A percentile compares a stretch with the other conserved stretches of the same genome.
These are phyloP conservation scores for Phytopythium aichiense DNA, from an alignment of 352 stramenopile genomes.

Conservation along the genomic window DNA sequence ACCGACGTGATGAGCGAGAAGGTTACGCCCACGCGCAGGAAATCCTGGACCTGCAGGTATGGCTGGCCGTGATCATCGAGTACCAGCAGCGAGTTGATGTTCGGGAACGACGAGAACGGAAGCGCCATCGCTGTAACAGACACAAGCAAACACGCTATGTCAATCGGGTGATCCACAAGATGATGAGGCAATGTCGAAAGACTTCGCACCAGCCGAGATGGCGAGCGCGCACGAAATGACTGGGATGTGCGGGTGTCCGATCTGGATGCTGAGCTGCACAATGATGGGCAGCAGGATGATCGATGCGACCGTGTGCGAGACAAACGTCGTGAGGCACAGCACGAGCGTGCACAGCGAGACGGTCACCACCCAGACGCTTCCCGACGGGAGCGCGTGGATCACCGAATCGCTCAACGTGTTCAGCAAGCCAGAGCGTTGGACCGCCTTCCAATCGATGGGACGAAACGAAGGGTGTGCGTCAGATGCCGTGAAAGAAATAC, in stretches of 20 bases:
- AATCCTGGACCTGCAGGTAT: constrained; percentile 87
- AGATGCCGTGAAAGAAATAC: background rate
- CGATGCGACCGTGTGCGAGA: constrained; percentile 90
- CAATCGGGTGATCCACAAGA: background rate
- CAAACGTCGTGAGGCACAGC: constrained; percentile 89
- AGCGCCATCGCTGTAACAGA: constrained; percentile 73
- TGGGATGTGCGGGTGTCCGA: constrained; percentile 81
- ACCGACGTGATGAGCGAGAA: constrained; percentile 83
- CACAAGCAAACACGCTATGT: background rate
- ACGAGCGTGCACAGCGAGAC: constrained; percentile 85
- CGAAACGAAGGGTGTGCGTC: background rate
- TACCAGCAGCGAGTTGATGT: constrained; percentile 91
- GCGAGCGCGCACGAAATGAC: constrained; percentile 81
- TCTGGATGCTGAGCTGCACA: constrained; percentile 85
- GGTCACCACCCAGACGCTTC: constrained; percentile 83
- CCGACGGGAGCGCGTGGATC: constrained; percentile 73
- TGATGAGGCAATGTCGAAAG: background rate
- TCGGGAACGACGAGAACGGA: constrained; percentile 91
- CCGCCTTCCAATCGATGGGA: constrained; percentile 31
- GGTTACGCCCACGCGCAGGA: constrained; percentile 77
- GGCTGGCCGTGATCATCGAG: constrained; percentile 86
- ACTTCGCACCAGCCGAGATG: constrained; percentile 78
- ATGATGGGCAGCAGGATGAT: constrained; percentile 93
- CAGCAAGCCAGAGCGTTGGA: constrained; percentile 79
- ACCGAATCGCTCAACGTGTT: constrained; percentile 81